Evolutionary conservation across 2,329 filamentous ascomycete genomes (phyloP), one percentile per base, ranked within the genome.

Genomic region (Microascus cirrosus): DNA sequence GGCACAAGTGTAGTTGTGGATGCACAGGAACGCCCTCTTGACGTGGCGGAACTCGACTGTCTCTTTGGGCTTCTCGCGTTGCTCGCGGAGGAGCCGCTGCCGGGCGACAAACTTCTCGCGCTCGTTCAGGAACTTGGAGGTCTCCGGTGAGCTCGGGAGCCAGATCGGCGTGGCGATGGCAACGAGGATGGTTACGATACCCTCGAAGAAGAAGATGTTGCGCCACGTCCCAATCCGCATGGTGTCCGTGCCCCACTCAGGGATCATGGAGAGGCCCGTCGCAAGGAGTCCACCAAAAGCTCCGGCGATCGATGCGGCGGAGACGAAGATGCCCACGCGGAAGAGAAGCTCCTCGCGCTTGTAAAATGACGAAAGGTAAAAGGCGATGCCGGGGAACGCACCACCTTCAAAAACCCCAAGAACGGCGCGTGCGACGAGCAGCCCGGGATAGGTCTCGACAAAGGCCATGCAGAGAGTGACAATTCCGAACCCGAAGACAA

Each of bases 191-290:
- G 81, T 84, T 60, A 83, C 63, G 50, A 83, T 65, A 0, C 81
- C 82, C 65, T 84, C 81, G 60, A 85, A 83, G 69, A 84, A 83
- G 71, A 84, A 84, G 62, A 85, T 85, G 66, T 80, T 80, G 60
- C 77, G 73, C 79, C 79, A 81, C 0, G 73, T 77, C 61, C 77
- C 70, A 56, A 83, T 72, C 32, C 64, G 70, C 59, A 71, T 71
- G 2, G 68, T 60, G 0, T 66, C 68, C 7, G 70, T 64, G 0
- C 81, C 80, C 78, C 79, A 84, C 36, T 69, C 64, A 5, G 80
- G 80, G 52, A 84, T 77, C 7, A 65, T 71, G 57, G 71, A 73
- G 55, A 80, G 71, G 54, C 75, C 79, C 7, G 78, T 77, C 1
- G 80, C 80, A 1, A 83, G 69, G 4, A 84, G 70, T 1, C 80